Evolutionary conservation across 2,329 filamentous ascomycete genomes (phyloP).

Genomic region (Sporothrix euskadiensis): DNA sequence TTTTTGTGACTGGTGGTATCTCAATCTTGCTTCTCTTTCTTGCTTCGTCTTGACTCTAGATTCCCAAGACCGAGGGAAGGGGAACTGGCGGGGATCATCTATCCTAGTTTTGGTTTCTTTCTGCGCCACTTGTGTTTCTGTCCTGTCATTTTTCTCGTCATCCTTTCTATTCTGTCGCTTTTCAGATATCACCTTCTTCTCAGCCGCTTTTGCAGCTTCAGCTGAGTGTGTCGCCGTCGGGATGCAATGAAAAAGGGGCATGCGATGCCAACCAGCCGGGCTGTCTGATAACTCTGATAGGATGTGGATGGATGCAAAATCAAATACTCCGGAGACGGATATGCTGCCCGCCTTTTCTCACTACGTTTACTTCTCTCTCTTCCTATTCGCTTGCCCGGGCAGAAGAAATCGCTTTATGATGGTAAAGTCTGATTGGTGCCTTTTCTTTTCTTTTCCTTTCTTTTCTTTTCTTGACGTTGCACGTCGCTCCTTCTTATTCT

Average conservation of each 20-base stretch:
- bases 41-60: not conserved
- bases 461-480: not conserved
- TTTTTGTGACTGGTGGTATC: not conserved
- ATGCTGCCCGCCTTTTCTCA: not conserved
- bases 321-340: not conserved
- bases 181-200: not conserved
- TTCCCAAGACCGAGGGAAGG: slow-evolving; percentile 3
- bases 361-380: not conserved
- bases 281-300: not conserved
- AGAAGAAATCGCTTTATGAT: not conserved
- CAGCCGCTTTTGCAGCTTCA: not conserved
- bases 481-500: not conserved
- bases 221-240: not conserved
- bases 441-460: not conserved
- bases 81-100: slow-evolving; percentile 2
- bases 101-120: not conserved
- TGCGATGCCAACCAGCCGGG: not conserved
- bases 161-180: not conserved
- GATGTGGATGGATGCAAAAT: not conserved
- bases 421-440: not conserved
- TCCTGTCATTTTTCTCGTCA: not conserved
- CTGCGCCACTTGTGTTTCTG: not conserved
- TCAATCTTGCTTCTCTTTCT: not conserved
- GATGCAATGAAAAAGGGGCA: slow-evolving; percentile 5
- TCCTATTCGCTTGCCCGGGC: not conserved